Conservation (phyloP, 305 asterid genomes). For the Fraxinus platypoda region DNA sequence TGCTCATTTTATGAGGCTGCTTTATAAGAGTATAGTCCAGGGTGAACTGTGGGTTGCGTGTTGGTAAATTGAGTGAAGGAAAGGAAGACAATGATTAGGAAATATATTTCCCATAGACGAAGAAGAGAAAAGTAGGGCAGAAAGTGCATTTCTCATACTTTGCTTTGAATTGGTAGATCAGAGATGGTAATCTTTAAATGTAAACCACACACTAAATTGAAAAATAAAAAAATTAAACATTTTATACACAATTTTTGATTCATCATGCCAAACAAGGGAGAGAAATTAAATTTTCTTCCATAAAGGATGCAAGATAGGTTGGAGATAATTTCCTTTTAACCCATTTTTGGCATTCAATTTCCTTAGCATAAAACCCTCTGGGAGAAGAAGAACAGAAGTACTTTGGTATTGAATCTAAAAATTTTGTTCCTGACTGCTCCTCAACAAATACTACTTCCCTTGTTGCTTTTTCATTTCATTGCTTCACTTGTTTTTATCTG, state of each 20-base stretch:
- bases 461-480: not conserved
- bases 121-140: not conserved
- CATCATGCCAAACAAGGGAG: not conserved
- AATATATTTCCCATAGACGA: not conserved
- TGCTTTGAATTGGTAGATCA: not conserved
- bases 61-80: not conserved
- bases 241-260: not conserved
- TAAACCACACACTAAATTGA: not conserved
- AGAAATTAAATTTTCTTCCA: not conserved
- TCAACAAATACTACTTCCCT: not conserved
- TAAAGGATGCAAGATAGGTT: not conserved
- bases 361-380: not conserved
- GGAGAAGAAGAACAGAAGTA: not conserved
- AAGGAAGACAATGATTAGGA: not conserved
- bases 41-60: not conserved
- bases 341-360: not conserved
- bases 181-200: not conserved
- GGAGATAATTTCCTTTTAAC: not conserved
- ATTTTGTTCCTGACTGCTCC: not conserved
- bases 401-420: not conserved
- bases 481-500: not conserved
- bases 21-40: not conserved
- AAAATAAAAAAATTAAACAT: not conserved
- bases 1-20: not conserved
- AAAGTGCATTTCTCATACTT: not conserved